A percentile compares a stretch with the other conserved stretches of the same genome.
These are phyloP conservation scores for Funneliformis mosseae DNA, from an alignment of 192 early-diverging fungal genomes.

Conservation along the genomic window DNA sequence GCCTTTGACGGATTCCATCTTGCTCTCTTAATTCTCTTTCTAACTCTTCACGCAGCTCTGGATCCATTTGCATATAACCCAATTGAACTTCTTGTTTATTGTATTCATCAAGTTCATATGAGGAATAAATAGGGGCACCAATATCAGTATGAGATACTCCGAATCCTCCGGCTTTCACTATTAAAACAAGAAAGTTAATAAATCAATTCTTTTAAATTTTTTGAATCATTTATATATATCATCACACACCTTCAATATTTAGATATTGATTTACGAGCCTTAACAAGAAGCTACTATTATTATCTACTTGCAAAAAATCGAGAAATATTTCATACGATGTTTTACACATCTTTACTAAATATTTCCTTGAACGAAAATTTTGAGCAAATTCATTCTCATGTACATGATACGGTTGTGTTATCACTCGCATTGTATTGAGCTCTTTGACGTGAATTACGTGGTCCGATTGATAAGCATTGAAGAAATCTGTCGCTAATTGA, in stretches of 20 bases:
- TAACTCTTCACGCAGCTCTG: slow-evolving; percentile 74
- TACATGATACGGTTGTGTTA: slow-evolving; percentile 76
- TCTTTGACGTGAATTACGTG: slow-evolving; percentile 82
- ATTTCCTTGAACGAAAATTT: slow-evolving; percentile 81
- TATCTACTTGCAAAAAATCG: slow-evolving; percentile 85
- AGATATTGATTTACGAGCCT: slow-evolving; percentile 92
- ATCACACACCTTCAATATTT: slow-evolving; percentile 65
- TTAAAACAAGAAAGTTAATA: neutral
- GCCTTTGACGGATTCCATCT: slow-evolving; percentile 35
- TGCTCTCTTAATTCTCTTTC: slow-evolving; percentile 79
- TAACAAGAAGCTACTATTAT: slow-evolving; percentile 84
- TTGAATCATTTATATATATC: neutral
- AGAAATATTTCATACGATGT: slow-evolving; percentile 89
- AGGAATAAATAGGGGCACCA: slow-evolving; percentile 71
- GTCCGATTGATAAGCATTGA: slow-evolving; percentile 74
- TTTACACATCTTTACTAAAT: slow-evolving; percentile 80
- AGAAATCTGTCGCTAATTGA: slow-evolving; percentile 68
- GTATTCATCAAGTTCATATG: slow-evolving; percentile 74
- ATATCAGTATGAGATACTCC: slow-evolving; percentile 37
- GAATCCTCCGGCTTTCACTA: slow-evolving; percentile 15
- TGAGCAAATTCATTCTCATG: slow-evolving; percentile 80
- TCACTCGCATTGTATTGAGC: slow-evolving; percentile 63
- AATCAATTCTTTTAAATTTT: neutral
- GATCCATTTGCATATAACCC: slow-evolving; percentile 72
- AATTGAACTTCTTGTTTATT: slow-evolving; percentile 81